A percentile compares a stretch with the other conserved stretches of the same genome.
Conservation (phyloP, 208 protist species). For the Entamoeba histolytica region DNA sequence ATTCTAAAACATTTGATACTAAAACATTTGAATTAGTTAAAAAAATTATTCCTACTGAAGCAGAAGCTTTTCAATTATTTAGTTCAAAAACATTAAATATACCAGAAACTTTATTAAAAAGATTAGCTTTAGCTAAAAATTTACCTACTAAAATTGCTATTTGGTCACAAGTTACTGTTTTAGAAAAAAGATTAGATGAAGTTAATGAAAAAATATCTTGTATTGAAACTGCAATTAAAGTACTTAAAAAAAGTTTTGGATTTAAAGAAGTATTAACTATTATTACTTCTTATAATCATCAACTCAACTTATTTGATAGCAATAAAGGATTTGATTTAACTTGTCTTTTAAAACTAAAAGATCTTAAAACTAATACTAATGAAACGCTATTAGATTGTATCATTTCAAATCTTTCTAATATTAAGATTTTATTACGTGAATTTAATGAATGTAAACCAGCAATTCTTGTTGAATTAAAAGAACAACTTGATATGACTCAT, state of each 20-base stretch:
- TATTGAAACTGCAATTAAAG: not conserved
- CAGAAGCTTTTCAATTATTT: not conserved
- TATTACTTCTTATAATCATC: not conserved
- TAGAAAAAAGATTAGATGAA: not conserved
- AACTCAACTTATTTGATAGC: not conserved
- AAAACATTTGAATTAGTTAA: not conserved
- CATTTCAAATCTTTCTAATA: not conserved
- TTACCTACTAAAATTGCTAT: not conserved
- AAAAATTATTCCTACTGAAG: not conserved
- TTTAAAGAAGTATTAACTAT: not conserved
- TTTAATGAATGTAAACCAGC: not conserved
- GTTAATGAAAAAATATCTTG: not conserved
- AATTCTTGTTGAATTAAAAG: not conserved
- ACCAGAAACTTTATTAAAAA: not conserved
- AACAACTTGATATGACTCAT: not conserved
- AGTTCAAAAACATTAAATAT: not conserved
- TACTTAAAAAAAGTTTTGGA: not conserved
- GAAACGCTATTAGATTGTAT: not conserved
- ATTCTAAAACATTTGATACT: not conserved
- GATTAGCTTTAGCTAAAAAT: not conserved
- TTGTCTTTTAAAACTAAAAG: not conserved
- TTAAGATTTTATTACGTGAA: not conserved
- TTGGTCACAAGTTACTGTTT: not conserved
- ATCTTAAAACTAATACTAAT: not conserved
- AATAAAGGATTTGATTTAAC: not conserved